Conservation (phyloP, 441 rosid genomes). For the Lepidium campestre region DNA sequence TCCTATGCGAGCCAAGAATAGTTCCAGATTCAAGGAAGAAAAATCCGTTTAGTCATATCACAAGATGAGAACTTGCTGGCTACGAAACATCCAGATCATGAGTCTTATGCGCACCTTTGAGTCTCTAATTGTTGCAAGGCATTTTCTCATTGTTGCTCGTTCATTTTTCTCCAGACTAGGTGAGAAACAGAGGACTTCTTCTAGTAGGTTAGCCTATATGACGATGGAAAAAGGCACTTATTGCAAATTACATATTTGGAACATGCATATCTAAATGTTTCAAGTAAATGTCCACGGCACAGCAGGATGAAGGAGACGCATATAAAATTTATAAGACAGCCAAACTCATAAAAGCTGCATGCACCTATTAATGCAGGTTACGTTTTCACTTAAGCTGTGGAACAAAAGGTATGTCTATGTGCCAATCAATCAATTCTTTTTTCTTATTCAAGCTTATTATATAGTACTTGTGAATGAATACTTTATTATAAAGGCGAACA, state of each 20-base stretch:
- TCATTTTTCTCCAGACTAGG: slow-evolving; percentile 43
- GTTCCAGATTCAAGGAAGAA: slow-evolving; percentile 16
- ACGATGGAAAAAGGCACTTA: slow-evolving; percentile 18
- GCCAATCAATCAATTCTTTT: not conserved
- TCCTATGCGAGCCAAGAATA: slow-evolving; percentile 49
- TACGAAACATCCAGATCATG: slow-evolving; percentile 11
- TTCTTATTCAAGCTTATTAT: not conserved
- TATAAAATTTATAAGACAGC: not conserved
- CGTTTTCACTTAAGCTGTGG: not conserved
- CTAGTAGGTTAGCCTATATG: slow-evolving; percentile 72
- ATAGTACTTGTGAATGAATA: not conserved
- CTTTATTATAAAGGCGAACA: not conserved
- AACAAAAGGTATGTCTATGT: not conserved
- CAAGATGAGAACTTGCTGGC: not conserved
- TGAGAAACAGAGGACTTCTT: slow-evolving; percentile 68
- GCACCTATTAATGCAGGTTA: not conserved
- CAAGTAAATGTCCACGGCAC: not conserved
- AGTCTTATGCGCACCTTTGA: slow-evolving; percentile 48
- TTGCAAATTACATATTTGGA: not conserved
- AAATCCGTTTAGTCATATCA: slow-evolving; percentile 17
- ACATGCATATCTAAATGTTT: not conserved
- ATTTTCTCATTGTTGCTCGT: slow-evolving; percentile 46
- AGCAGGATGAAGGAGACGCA: not conserved
- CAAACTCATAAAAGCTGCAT: not conserved
- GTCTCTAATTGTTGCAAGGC: slow-evolving; percentile 72